A percentile compares a stretch with the other conserved stretches of the same genome.
Conservation (phyloP, 441 rosid genomes). For the Brassica hybrid region DNA sequence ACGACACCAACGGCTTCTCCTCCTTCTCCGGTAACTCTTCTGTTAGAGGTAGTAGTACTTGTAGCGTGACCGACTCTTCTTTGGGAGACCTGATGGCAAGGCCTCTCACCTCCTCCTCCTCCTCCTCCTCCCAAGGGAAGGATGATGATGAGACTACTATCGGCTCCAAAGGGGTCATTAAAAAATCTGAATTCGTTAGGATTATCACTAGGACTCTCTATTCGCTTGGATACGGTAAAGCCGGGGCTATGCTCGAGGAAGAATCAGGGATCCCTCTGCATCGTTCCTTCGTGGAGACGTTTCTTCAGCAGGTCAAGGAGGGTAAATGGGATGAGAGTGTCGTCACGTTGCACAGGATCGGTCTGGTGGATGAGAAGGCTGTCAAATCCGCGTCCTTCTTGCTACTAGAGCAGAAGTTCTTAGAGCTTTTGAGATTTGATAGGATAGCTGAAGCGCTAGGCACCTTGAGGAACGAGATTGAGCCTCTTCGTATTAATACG, state of each 20-base stretch:
- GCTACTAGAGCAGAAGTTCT: constrained; percentile 60
- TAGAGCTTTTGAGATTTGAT: constrained; percentile 50
- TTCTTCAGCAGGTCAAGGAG: constrained; percentile 54
- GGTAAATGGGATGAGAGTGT: constrained; percentile 65
- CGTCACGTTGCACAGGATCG: constrained; percentile 48
- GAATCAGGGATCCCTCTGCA: constrained; percentile 58
- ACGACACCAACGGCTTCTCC: constrained; percentile 46
- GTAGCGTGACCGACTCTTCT: constrained; percentile 44
- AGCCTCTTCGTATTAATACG: constrained; percentile 53
- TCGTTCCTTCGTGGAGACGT: constrained; percentile 46
- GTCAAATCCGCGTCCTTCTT: constrained; percentile 59
- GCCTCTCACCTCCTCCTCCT: constrained; percentile 40
- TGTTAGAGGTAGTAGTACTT: constrained; percentile 33
- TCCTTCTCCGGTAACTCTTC: constrained; percentile 39
- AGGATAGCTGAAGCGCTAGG: constrained; percentile 48
- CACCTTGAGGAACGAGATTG: constrained; percentile 58
- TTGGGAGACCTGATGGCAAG: constrained; percentile 61
- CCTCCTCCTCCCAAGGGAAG: constrained; percentile 54
- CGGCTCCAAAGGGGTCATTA: constrained; percentile 57
- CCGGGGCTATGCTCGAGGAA: constrained; percentile 61
- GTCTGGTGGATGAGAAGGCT: constrained; percentile 49
- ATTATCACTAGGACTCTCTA: constrained; percentile 58
- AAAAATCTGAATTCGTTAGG: constrained; percentile 54
- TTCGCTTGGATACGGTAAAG: constrained; percentile 60
- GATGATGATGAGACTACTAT: constrained; percentile 42